Conservation (phyloP, 208 protist genomes). For the Vickermania spadyakhi region DNA sequence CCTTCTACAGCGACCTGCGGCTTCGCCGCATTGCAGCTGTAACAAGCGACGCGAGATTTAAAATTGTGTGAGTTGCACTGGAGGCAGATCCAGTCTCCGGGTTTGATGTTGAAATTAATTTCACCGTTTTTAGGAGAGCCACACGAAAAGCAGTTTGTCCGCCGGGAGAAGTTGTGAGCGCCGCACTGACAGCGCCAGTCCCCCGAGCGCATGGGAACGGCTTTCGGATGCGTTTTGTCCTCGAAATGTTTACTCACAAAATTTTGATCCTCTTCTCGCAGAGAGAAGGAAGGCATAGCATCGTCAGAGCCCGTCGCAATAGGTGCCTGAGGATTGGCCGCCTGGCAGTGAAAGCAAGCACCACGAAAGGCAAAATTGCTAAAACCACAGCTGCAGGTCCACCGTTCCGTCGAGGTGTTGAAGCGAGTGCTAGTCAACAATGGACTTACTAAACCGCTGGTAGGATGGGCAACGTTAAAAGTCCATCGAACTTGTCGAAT, state of each 20-base stretch:
- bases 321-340: constrained; percentile 7
- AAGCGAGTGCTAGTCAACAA: neutral
- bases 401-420: constrained; percentile 11
- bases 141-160: constrained; percentile 21
- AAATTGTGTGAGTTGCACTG: constrained; percentile 38
- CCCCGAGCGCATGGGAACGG: constrained; percentile 6
- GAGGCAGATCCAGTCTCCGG: constrained; percentile 26
- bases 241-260: too few relatives aligned
- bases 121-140: neutral
- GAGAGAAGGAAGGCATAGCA: too few relatives aligned
- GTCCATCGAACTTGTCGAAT: too few relatives aligned
- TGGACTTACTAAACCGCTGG: too few relatives aligned
- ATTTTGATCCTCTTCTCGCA: too few relatives aligned
- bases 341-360: constrained; percentile 56
- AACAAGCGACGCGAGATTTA: constrained; percentile 17
- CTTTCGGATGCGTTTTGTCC: neutral
- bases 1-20: neutral
- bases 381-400: constrained; percentile 65
- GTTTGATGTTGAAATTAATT: constrained; percentile 7
- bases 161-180: constrained; percentile 55
- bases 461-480: too few relatives aligned
- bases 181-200: constrained; percentile 75
- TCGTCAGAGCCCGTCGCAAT: too few relatives aligned
- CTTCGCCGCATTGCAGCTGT: constrained; percentile 10
- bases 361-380: constrained; percentile 49